Conservation (phyloP, 306 rosid genomes). For the Vigna nakashimae region DNA sequence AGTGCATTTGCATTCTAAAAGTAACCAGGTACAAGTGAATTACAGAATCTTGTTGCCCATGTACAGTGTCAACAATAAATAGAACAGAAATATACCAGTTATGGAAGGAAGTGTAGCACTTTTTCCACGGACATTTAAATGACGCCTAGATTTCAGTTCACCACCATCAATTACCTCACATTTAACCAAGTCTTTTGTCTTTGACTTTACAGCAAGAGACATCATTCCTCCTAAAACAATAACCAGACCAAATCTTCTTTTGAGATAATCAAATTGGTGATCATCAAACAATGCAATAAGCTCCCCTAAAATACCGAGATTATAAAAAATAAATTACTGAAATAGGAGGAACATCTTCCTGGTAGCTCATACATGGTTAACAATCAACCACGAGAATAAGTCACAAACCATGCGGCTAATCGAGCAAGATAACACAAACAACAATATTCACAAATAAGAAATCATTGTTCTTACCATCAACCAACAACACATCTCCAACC, state of each 20-base stretch:
- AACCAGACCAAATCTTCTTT: constrained; percentile 27
- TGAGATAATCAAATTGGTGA: constrained; percentile 9
- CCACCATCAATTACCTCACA: constrained; percentile 94
- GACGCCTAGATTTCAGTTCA: constrained; percentile 94
- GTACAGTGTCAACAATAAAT: neutral
- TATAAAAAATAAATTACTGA: constrained; percentile 11
- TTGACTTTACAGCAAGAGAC: constrained; percentile 87
- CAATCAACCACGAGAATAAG: constrained; percentile 15
- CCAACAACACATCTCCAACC: constrained; percentile 78
- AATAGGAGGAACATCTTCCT: constrained; percentile 6
- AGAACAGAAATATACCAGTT: constrained; percentile 63
- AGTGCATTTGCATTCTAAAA: constrained; percentile 9
- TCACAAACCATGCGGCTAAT: constrained; percentile 16
- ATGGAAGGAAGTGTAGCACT: constrained; percentile 98
- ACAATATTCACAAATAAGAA: constrained; percentile 1
- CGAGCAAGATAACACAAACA: neutral
- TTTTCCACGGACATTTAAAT: constrained; percentile 95
- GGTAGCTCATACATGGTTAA: constrained; percentile 15
- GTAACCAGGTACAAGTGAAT: constrained; percentile 31
- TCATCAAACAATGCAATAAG: constrained; percentile 26
- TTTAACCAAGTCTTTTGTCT: constrained; percentile 74
- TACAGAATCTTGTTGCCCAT: constrained; percentile 21
- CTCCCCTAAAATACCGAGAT: neutral
- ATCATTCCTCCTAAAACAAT: constrained; percentile 89
- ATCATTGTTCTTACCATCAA: constrained; percentile 72